Evolutionary conservation across 2,329 filamentous ascomycete species (phyloP).

Genomic region (Colletotrichum australisinense): DNA sequence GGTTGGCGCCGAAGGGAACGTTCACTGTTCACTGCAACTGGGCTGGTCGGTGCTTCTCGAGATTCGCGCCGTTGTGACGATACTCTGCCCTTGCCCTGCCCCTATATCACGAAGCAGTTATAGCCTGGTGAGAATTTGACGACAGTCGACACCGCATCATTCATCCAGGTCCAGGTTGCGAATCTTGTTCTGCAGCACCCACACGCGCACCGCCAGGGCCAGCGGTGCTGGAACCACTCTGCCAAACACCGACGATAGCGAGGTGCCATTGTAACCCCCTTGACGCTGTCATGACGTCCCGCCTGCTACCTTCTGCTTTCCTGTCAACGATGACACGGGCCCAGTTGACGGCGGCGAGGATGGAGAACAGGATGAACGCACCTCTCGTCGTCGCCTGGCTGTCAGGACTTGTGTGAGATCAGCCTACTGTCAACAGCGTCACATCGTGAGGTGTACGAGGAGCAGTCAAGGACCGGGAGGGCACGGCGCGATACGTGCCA

Average conservation of each 20-base stretch:
- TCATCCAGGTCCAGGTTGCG: slow-evolving; percentile 2
- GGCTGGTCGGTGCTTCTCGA: background rate
- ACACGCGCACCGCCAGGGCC: background rate
- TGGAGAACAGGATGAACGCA: background rate
- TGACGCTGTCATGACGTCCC: slow-evolving; percentile 30
- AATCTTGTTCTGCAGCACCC: background rate
- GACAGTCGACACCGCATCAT: background rate
- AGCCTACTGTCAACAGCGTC: background rate
- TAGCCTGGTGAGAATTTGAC: background rate
- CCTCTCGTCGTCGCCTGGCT: background rate
- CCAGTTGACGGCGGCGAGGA: background rate
- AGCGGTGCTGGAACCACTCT: slow-evolving; percentile 1
- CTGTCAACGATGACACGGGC: background rate
- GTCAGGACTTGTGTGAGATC: background rate
- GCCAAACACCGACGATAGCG: slow-evolving; percentile 10
- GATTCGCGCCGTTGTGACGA: background rate
- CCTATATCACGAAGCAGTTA: slow-evolving; percentile 20
- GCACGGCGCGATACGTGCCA: background rate
- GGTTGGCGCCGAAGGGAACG: slow-evolving; percentile 21
- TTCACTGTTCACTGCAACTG: background rate
- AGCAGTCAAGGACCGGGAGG: background rate
- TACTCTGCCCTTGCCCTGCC: background rate
- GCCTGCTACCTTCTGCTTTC: slow-evolving; percentile 2
- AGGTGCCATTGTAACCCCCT: slow-evolving; percentile 22
- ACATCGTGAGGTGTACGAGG: background rate